phyloP scores from a whole-genome alignment of 2,329 filamentous ascomycete genomes.

The Aspergillus pseudoterreus region DNA sequence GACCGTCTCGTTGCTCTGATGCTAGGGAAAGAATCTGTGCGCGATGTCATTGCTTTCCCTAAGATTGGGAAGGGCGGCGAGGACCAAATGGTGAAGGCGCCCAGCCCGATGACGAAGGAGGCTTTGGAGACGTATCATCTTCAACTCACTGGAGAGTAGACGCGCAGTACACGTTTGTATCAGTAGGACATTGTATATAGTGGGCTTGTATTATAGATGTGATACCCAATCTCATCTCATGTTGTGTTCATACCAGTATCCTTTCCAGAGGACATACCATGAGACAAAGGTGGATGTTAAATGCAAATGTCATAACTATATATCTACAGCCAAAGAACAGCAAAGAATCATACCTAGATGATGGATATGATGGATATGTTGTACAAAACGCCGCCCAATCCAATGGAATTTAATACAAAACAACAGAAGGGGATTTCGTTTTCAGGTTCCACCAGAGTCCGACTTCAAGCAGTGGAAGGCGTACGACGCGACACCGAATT shows the following conservation, averaged over 20 bases:
- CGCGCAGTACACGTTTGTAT: neutral
- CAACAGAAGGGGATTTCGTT: neutral
- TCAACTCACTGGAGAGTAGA: conserved; percentile 21
- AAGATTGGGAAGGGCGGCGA: conserved; percentile 89
- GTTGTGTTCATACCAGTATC: neutral
- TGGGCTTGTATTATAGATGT: conserved; percentile 6
- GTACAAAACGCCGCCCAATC: conserved; percentile 14
- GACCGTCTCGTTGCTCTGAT: conserved; percentile 81
- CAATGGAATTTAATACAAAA: conserved; percentile 15
- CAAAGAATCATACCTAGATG: neutral
- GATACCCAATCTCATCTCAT: conserved; percentile 14
- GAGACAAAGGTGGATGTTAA: neutral
- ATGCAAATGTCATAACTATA: neutral
- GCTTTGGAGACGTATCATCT: conserved; percentile 60
- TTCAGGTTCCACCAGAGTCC: neutral
- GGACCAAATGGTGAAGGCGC: conserved; percentile 77
- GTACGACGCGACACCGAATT: neutral
- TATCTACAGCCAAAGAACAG: neutral
- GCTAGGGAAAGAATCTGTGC: conserved; percentile 69
- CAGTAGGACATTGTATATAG: neutral
- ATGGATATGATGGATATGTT: conserved; percentile 3
- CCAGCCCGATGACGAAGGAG: conserved; percentile 62
- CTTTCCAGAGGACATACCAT: neutral
- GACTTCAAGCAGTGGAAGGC: neutral
- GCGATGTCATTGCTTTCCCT: conserved; percentile 95